Conservation (phyloP, 768 basidiomycete species). For the Pleurotus sapidus region DNA sequence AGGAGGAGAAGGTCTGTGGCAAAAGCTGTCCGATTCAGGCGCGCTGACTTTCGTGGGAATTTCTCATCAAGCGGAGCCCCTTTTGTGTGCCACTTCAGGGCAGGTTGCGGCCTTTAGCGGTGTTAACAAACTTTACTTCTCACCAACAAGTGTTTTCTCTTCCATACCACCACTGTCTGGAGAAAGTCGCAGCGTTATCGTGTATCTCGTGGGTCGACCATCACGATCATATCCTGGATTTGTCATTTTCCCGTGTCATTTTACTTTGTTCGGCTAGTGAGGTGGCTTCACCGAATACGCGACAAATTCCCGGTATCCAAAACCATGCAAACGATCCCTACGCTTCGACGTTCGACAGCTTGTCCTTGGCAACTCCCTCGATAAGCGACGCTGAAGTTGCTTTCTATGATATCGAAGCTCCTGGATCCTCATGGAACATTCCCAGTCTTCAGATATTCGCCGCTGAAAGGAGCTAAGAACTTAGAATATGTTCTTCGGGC, state of each 20-base stretch:
- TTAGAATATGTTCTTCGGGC: too few species aligned
- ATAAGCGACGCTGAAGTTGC: too few species aligned
- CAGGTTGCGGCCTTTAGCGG: constrained; percentile 8
- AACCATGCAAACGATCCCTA: too few species aligned
- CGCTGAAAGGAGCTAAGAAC: too few species aligned
- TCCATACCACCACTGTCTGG: neutral
- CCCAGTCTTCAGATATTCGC: too few species aligned
- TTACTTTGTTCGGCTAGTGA: neutral
- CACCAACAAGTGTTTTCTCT: neutral
- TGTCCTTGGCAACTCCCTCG: too few species aligned
- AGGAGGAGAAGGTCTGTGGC: neutral
- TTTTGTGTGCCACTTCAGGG: constrained; percentile 1
- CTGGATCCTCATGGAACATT: too few species aligned
- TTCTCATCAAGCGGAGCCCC: neutral
- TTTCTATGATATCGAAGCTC: too few species aligned
- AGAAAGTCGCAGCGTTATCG: neutral
- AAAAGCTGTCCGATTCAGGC: constrained; percentile 7
- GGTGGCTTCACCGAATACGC: neutral
- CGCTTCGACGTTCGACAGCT: too few species aligned
- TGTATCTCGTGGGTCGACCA: neutral
- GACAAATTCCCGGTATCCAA: neutral
- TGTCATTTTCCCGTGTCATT: neutral
- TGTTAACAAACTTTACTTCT: neutral
- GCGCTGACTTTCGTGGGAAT: constrained; percentile 4
- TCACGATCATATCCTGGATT: neutral